Percentiles rank a stretch among this genome's conserved stretches.
phyloP scores from a whole-genome alignment of 2,329 filamentous ascomycete genomes.

The Arthrinium phaeospermum region DNA sequence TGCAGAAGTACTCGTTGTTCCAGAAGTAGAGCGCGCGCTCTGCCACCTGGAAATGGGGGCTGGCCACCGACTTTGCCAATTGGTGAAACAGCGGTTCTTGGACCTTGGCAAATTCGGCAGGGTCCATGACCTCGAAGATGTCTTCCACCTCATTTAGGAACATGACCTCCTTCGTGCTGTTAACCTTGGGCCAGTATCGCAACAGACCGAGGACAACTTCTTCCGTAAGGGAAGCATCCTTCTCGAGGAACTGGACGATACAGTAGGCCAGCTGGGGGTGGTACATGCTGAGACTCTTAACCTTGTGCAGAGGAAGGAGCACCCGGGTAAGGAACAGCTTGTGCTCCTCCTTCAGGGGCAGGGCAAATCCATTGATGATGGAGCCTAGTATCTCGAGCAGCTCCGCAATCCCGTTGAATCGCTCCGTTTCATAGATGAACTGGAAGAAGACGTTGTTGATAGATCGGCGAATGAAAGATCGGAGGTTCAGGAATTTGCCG shows the following conservation, averaged over 20 bases:
- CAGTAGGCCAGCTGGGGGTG: slow-evolving; percentile 98
- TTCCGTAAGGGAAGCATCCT: slow-evolving; percentile 95
- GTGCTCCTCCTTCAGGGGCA: slow-evolving; percentile 97
- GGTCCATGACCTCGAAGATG: slow-evolving; percentile 99
- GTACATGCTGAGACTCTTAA: slow-evolving; percentile 99
- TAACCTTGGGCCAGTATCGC: slow-evolving; percentile 98
- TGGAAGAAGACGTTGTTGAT: slow-evolving; percentile 99
- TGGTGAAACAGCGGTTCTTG: slow-evolving; percentile 98
- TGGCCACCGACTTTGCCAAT: slow-evolving; percentile 95
- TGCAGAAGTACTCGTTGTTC: slow-evolving; percentile 99
- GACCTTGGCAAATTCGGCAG: slow-evolving; percentile 96
- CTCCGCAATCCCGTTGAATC: slow-evolving; percentile 98
- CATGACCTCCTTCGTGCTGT: slow-evolving; percentile 99
- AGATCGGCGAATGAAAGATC: slow-evolving; percentile 95
- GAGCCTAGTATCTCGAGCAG: slow-evolving; percentile 95
- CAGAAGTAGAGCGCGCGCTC: slow-evolving; percentile 98
- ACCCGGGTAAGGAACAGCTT: slow-evolving; percentile 97
- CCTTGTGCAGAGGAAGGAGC: slow-evolving; percentile 92
- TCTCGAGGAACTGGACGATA: slow-evolving; percentile 98
- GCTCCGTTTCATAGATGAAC: slow-evolving; percentile 97
- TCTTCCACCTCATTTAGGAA: slow-evolving; percentile 99
- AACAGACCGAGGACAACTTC: slow-evolving; percentile 95
- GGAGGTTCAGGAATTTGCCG: slow-evolving; percentile 96
- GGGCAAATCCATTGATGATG: slow-evolving; percentile 97
- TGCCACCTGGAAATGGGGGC: slow-evolving; percentile 97